phyloP scores from a whole-genome alignment of 768 basidiomycete species.

The Paxillus rubicundulus region DNA sequence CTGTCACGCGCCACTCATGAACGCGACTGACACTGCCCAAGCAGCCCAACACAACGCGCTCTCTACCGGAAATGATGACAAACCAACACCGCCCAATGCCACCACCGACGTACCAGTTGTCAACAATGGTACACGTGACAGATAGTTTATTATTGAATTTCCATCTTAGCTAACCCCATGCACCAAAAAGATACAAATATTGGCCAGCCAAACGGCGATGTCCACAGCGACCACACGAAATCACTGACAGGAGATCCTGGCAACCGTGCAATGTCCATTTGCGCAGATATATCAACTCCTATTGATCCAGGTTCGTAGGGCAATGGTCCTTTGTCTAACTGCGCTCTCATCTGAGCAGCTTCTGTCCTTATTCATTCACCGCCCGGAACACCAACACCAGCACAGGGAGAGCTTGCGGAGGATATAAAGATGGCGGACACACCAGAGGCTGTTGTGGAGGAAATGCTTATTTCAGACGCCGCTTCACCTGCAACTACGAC shows the following conservation, averaged over 20 bases:
- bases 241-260: conserved; percentile 36
- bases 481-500: conserved; percentile 10
- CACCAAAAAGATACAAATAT: conserved; percentile 24
- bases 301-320: conserved; percentile 49
- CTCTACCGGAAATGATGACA: conserved; percentile 29
- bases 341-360: conserved; percentile 35
- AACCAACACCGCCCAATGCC: conserved; percentile 18
- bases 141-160: conserved; percentile 28
- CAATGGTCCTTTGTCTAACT: conserved; percentile 18
- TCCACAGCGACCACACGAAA: conserved; percentile 56
- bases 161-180: conserved; percentile 38
- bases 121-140: conserved; percentile 42
- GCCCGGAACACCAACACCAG: conserved; percentile 46
- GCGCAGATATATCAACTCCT: conserved; percentile 33
- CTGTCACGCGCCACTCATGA: conserved; percentile 71
- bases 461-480: conserved; percentile 9
- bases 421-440: conserved; percentile 57
- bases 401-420: conserved; percentile 42
- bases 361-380: conserved; percentile 45
- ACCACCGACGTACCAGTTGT: conserved; percentile 18
- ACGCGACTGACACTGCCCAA: conserved; percentile 41
- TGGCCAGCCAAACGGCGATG: conserved; percentile 56
- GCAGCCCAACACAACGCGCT: conserved; percentile 28
- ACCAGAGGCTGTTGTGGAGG: conserved; percentile 18
- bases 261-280: conserved; percentile 40